Conservation (phyloP, 2,329 filamentous ascomycete species). For the Ceratocystis cacaofunesta region DNA sequence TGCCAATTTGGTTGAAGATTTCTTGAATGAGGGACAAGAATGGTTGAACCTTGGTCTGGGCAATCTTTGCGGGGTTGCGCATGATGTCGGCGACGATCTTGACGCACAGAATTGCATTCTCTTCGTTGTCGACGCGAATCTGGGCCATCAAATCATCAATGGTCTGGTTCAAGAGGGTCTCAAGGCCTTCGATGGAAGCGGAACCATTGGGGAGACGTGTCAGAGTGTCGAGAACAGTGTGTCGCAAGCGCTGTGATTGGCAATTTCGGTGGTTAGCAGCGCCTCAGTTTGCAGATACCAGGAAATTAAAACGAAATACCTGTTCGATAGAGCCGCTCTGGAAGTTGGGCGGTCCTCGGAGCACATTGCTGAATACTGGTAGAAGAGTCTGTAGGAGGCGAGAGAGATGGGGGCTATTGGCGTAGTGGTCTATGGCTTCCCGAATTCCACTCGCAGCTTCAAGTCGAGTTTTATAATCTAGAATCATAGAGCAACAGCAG, state of each 20-base stretch:
- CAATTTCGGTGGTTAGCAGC: constrained; percentile 20
- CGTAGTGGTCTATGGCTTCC: constrained; percentile 83
- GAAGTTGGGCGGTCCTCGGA: constrained; percentile 78
- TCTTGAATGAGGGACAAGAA: constrained; percentile 89
- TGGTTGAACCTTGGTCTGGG: constrained; percentile 64
- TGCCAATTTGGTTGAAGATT: constrained; percentile 88
- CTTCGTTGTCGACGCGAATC: constrained; percentile 86
- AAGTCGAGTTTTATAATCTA: constrained; percentile 49
- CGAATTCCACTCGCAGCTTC: constrained; percentile 74
- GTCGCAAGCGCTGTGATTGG: constrained; percentile 58
- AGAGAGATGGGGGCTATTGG: constrained; percentile 58
- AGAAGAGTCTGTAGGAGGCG: constrained; percentile 76
- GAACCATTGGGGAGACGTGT: constrained; percentile 63
- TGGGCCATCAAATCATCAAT: constrained; percentile 82
- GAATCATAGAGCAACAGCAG: neutral
- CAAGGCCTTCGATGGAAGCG: constrained; percentile 64
- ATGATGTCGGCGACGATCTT: constrained; percentile 97
- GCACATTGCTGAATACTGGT: constrained; percentile 73
- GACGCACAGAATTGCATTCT: constrained; percentile 95
- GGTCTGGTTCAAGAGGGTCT: constrained; percentile 75
- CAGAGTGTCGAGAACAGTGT: constrained; percentile 85
- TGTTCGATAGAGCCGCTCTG: constrained; percentile 82
- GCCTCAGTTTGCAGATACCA: neutral
- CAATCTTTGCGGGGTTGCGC: constrained; percentile 75
- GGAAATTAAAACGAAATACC: constrained; percentile 32